phyloP scores from a whole-genome alignment of 78 protist species.

The Monosiga brevicollis region DNA sequence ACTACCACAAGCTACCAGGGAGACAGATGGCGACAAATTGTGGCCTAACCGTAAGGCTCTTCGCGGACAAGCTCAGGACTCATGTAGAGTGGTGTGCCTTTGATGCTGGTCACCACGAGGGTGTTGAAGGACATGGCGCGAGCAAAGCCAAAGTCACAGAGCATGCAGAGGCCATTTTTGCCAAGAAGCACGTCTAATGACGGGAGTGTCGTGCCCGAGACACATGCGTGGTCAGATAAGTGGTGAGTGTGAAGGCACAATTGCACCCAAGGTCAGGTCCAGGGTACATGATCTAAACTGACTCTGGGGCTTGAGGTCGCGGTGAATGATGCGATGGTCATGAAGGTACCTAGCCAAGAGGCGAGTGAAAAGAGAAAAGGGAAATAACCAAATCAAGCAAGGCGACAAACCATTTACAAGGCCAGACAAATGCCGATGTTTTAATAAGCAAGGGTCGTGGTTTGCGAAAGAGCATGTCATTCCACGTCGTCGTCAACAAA shows the following conservation, averaged over 20 bases:
- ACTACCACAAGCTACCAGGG: neutral
- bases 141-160: constrained; percentile 86
- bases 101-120: constrained; percentile 63
- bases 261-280: no score
- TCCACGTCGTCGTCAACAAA: no score
- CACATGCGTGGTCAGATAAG: no score
- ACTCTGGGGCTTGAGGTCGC: constrained; percentile 89
- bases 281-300: no score
- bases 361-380: no score
- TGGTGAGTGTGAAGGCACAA: no score
- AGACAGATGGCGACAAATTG: neutral
- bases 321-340: constrained; percentile 69
- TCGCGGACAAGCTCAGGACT: neutral
- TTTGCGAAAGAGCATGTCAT: no score
- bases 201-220: no score
- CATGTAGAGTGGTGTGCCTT: constrained; percentile 85
- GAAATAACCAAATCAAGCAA: no score
- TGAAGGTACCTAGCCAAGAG: constrained; percentile 80
- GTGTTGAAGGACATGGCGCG: constrained; percentile 48
- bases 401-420: no score
- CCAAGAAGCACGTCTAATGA: constrained; percentile 74
- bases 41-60: neutral
- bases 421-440: no score
- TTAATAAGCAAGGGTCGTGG: no score
- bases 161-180: constrained; percentile 47